Evolutionary conservation across 768 basidiomycete species (phyloP).

Genomic region (Dentipellis sp.): DNA sequence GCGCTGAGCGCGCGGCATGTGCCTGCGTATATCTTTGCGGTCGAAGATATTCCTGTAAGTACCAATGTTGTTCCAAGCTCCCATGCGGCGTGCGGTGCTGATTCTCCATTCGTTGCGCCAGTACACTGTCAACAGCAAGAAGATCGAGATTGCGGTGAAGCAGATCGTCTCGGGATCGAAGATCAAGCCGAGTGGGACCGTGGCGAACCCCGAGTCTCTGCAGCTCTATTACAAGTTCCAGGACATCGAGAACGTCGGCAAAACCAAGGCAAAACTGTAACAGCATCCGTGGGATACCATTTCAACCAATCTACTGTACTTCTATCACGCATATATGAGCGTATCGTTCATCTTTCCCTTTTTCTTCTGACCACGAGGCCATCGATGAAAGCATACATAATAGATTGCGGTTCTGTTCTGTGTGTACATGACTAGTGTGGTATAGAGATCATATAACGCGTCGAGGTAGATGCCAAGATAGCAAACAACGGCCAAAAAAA

Average conservation of each 20-base stretch:
- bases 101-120: slow-evolving; percentile 15
- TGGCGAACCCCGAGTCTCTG: slow-evolving; percentile 63
- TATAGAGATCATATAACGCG: background rate
- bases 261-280: slow-evolving; percentile 13
- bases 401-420: too few species aligned
- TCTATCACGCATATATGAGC: too few species aligned
- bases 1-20: slow-evolving; percentile 68
- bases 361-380: too few species aligned
- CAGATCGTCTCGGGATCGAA: slow-evolving; percentile 64
- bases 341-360: too few species aligned
- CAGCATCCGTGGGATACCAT: background rate
- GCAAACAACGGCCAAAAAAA: background rate
- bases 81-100: background rate
- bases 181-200: slow-evolving; percentile 62
- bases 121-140: slow-evolving; percentile 75
- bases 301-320: too few species aligned
- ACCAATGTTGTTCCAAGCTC: background rate
- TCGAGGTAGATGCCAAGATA: background rate
- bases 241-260: slow-evolving; percentile 32
- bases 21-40: slow-evolving; percentile 56
- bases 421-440: background rate
- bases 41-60: slow-evolving; percentile 61
- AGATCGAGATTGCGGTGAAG: slow-evolving; percentile 73
- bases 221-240: slow-evolving; percentile 56
- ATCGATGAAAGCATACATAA: background rate